Base-by-base conservation (phyloP, 139 green algal species). In the Volvox reticuliferus region DNA sequence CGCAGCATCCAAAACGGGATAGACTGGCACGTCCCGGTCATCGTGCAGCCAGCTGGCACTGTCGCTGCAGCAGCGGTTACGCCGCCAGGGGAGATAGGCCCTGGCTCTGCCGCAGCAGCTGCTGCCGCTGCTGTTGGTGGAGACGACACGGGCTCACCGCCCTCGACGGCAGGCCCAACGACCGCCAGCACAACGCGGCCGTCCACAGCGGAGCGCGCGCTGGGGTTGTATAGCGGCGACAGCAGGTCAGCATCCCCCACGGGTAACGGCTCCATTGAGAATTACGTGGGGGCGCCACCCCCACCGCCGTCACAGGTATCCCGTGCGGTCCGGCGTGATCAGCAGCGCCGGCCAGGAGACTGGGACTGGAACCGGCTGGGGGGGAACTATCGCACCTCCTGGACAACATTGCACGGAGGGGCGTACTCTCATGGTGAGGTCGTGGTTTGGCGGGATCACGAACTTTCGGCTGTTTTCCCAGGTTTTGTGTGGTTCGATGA, bases 1-100 rank as follows among this genome's bases (percentile, higher is more conserved):
- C 92, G 92, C 33, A 89, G 65, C 79, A 93, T 94, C 35, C 92
- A 94, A 83, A 73, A 94, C 69, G 92, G 92, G 75, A 93, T 94
- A 55, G 90, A 94, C 89, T 94, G 90, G 89, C 90, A 92, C 77
- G 75, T 92, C 26, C 90, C 90, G 12, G 78, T 94, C 67, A 82
- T 94, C n/a, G 50, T 94, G 13, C 76, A 91, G 55, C 69, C 62
- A 5, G 37, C 36, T 2, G 2, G 62, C 0, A n/a, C 28, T 14
- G 37, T 20, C 71, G 21, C 24, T 14, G 37, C 30, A 69, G 12
- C 28, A 69, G 36, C 37, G 44, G 44, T 5, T 55, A 55, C 44
- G 12, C 3, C 33, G 67, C 2, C 82, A 22, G 12, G 13, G 63
- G 35, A 79, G 71, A n/a, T 79, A 61, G 30, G 33, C 32, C 33